Conservation (phyloP, 169 alveolate genomes). For the Plasmodium vivax region DNA sequence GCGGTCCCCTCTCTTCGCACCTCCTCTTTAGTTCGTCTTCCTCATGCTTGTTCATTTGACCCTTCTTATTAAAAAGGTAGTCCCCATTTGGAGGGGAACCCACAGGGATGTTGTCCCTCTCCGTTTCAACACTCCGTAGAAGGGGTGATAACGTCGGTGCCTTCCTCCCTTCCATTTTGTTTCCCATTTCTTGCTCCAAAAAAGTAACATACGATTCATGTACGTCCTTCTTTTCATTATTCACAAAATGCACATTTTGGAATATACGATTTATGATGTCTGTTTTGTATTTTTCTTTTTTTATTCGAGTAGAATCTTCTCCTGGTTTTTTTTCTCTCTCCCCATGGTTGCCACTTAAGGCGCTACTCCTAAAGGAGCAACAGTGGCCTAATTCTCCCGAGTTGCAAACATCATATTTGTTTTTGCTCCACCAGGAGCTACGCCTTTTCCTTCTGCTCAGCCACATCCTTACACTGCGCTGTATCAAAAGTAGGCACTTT, state of each 20-base stretch:
- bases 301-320: not conserved
- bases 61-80: not conserved
- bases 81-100: not conserved
- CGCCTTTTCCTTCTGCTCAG: not conserved
- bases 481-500: constrained; percentile 24
- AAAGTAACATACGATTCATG: not conserved
- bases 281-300: constrained; percentile 1
- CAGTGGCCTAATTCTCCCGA: not conserved
- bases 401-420: not conserved
- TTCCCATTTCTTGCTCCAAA: not conserved
- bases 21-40: not conserved
- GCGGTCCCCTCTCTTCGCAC: not conserved
- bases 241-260: not conserved
- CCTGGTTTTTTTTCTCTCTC: not conserved
- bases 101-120: not conserved
- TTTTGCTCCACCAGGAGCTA: not conserved
- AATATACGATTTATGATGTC: not conserved
- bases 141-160: not conserved
- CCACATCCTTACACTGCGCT: constrained; percentile 36
- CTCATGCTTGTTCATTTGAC: not conserved
- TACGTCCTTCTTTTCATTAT: not conserved
- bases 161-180: not conserved
- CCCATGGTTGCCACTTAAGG: not conserved
- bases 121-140: not conserved
- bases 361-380: not conserved